These are phyloP conservation scores for Inga oerstediana DNA, from an alignment of 306 rosid species.

Conservation along the genomic window DNA sequence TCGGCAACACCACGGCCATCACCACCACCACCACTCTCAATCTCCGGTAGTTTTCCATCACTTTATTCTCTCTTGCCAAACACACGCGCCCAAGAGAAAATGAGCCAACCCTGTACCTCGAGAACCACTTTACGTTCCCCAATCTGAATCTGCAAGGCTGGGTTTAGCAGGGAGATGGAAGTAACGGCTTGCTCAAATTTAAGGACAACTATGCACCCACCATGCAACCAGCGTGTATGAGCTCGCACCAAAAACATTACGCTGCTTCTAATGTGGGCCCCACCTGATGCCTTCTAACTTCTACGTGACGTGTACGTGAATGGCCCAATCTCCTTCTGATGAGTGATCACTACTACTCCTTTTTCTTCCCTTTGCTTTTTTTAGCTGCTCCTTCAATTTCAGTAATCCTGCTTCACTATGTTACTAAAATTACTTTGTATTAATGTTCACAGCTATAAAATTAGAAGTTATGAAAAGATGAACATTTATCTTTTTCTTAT, in stretches of 20 bases:
- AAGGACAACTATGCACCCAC: neutral
- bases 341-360: neutral
- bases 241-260: neutral
- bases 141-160: neutral
- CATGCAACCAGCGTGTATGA: neutral
- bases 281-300: neutral
- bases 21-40: neutral
- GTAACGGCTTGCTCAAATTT: neutral
- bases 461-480: neutral
- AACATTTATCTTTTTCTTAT: neutral
- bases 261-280: neutral
- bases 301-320: neutral
- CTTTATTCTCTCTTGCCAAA: neutral
- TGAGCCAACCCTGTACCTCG: neutral
- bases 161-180: neutral
- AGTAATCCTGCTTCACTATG: neutral
- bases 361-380: neutral
- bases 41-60: slow-evolving; percentile 28
- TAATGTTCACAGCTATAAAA: neutral
- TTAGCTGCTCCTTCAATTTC: neutral
- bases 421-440: neutral
- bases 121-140: neutral
- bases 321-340: neutral
- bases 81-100: neutral
- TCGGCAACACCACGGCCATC: neutral